These are phyloP conservation scores for Cutaneotrichosporon sp. DNA, from an alignment of 1,284 basidiomycete species.

Conservation along the genomic window DNA sequence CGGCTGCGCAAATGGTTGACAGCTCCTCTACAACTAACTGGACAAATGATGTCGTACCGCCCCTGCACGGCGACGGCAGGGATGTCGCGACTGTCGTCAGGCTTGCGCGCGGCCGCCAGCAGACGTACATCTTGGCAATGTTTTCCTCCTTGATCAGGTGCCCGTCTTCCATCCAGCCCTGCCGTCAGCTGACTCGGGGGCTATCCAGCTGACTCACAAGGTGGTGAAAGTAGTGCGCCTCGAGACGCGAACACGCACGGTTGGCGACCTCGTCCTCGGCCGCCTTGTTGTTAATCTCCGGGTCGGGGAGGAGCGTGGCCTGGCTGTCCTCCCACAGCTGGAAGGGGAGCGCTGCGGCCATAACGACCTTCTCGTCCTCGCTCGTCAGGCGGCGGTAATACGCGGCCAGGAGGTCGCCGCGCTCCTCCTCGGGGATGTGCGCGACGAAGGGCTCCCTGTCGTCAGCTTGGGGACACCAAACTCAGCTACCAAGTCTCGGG, in stretches of 20 bases:
- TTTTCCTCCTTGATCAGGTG: conserved; percentile 78
- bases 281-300: conserved; percentile 66
- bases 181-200: not conserved
- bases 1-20: too few species aligned
- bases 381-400: conserved; percentile 82
- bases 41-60: conserved; percentile 56
- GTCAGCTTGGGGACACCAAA: too few species aligned
- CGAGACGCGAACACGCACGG: conserved; percentile 79
- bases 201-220: conserved; percentile 55
- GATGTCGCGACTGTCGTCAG: conserved; percentile 63
- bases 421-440: conserved; percentile 76
- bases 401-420: conserved; percentile 68
- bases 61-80: conserved; percentile 85
- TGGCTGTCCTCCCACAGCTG: conserved; percentile 89
- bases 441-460: conserved; percentile 69
- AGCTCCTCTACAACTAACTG: too few species aligned
- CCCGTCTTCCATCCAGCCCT: conserved; percentile 79
- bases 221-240: conserved; percentile 89
- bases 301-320: conserved; percentile 71
- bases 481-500: conserved; percentile 68
- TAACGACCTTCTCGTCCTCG: conserved; percentile 60
- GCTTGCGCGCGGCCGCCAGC: not conserved
- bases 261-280: conserved; percentile 67
- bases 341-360: conserved; percentile 67
- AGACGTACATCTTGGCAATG: conserved; percentile 74